Conservation (phyloP, 2,329 filamentous ascomycete species). For the Paracoccidioides lutzii region DNA sequence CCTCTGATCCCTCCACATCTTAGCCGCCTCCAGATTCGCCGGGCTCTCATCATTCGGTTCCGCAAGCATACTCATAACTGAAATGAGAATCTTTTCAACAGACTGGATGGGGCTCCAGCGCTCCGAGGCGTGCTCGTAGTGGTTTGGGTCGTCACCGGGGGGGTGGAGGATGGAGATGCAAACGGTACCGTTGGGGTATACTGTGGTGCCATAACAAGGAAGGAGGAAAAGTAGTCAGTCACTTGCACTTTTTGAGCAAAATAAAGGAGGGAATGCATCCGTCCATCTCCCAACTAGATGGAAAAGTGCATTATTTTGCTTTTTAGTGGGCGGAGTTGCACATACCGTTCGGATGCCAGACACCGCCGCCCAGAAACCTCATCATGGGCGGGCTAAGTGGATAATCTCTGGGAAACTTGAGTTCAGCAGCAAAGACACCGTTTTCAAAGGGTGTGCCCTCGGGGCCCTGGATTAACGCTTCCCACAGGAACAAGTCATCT, state of each 20-base stretch:
- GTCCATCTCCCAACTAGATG: background rate
- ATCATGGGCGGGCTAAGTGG: constrained; percentile 92
- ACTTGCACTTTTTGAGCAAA: background rate
- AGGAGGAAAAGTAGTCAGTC: background rate
- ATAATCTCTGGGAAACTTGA: constrained; percentile 92
- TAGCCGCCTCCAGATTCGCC: constrained; percentile 86
- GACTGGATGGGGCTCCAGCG: constrained; percentile 92
- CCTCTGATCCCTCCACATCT: constrained; percentile 68
- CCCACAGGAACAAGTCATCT: constrained; percentile 93
- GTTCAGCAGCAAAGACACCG: constrained; percentile 85
- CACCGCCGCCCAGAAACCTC: constrained; percentile 74
- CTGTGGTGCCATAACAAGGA: constrained; percentile 22
- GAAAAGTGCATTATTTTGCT: background rate
- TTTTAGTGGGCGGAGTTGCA: constrained; percentile 1
- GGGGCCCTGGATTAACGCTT: constrained; percentile 88
- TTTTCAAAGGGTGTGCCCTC: constrained; percentile 94
- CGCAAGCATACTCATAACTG: constrained; percentile 82
- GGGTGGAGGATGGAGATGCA: constrained; percentile 97
- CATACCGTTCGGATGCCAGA: constrained; percentile 93
- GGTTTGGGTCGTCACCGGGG: constrained; percentile 84
- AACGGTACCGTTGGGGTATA: constrained; percentile 74
- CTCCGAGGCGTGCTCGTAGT: constrained; percentile 82
- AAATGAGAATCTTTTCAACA: constrained; percentile 84
- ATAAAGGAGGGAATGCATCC: background rate
- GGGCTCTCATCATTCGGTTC: constrained; percentile 92